A percentile compares a stretch with the other conserved stretches of the same genome.
Conservation (phyloP, 257 asterid genomes). For the Solanum acaule region DNA sequence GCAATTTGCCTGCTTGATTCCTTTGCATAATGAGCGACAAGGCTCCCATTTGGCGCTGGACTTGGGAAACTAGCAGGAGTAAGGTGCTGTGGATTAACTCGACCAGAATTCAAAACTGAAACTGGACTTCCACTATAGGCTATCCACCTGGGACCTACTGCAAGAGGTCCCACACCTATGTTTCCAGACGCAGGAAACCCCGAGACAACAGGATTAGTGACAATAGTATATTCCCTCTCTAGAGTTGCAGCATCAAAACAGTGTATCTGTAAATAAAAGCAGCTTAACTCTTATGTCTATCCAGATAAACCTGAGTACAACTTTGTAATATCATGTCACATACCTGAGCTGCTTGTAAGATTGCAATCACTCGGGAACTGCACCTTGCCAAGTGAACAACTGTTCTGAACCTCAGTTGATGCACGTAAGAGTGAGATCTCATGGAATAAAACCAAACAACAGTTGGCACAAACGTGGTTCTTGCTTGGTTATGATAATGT, state of each 20-base stretch:
- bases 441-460: constrained; percentile 84
- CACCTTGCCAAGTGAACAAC: constrained; percentile 74
- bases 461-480: constrained; percentile 47
- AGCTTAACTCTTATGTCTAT: not conserved
- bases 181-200: constrained; percentile 43
- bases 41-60: constrained; percentile 62
- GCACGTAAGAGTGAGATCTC: constrained; percentile 71
- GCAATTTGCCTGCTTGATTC: constrained; percentile 97
- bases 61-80: constrained; percentile 41
- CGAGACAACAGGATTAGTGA: constrained; percentile 66
- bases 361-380: constrained; percentile 72
- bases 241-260: constrained; percentile 73
- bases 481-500: constrained; percentile 27
- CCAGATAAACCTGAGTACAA: not conserved
- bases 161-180: constrained; percentile 86
- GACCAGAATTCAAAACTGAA: constrained; percentile 45
- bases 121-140: constrained; percentile 91
- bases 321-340: not conserved
- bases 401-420: constrained; percentile 71
- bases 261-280: constrained; percentile 45
- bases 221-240: constrained; percentile 64
- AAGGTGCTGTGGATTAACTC: constrained; percentile 77
- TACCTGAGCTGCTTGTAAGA: constrained; percentile 89
- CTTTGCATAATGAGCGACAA: constrained; percentile 88
- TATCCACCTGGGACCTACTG: constrained; percentile 92